Percentiles rank a stretch among this genome's conserved stretches.
Conservation (phyloP, 805 yeast genomes). For the Candida qinlingensis region DNA sequence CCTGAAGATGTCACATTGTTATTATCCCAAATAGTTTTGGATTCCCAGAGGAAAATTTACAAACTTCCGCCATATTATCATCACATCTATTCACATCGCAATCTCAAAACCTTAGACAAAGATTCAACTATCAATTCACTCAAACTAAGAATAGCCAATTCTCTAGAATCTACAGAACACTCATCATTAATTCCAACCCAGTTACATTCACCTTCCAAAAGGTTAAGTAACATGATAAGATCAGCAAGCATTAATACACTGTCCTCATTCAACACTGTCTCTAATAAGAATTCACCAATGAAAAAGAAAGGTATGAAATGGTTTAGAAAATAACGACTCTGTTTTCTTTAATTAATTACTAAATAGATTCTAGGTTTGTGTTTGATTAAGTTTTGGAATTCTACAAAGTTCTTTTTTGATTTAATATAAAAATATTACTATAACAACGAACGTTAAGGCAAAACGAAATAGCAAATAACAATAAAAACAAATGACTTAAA, state of each 20-base stretch:
- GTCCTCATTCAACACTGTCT: constrained; percentile 11
- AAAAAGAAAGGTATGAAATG: constrained; percentile 5
- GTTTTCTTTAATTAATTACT: too few species aligned
- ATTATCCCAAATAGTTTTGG: constrained; percentile 13
- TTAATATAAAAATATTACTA: too few species aligned
- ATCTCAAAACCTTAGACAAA: neutral
- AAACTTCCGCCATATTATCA: constrained; percentile 1
- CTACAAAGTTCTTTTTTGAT: too few species aligned
- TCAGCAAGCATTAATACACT: constrained; percentile 26
- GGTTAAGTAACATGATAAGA: constrained; percentile 20
- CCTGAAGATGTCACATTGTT: constrained; percentile 2
- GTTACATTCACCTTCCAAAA: constrained; percentile 17
- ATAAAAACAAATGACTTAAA: neutral
- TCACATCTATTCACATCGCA: neutral
- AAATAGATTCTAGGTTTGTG: too few species aligned
- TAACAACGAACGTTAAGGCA: too few species aligned
- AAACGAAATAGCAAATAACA: too few species aligned
- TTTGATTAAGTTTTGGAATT: too few species aligned
- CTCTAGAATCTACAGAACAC: neutral
- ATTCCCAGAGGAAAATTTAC: constrained; percentile 10
- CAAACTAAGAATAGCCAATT: neutral
- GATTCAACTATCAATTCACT: neutral
- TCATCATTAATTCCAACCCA: neutral
- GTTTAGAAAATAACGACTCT: constrained; percentile 4
- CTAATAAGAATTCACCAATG: neutral